A percentile compares a stretch with the other conserved stretches of the same genome.
Evolutionary conservation across 169 alveolate genomes (phyloP).

Genomic region (Eimeria sp.): DNA sequence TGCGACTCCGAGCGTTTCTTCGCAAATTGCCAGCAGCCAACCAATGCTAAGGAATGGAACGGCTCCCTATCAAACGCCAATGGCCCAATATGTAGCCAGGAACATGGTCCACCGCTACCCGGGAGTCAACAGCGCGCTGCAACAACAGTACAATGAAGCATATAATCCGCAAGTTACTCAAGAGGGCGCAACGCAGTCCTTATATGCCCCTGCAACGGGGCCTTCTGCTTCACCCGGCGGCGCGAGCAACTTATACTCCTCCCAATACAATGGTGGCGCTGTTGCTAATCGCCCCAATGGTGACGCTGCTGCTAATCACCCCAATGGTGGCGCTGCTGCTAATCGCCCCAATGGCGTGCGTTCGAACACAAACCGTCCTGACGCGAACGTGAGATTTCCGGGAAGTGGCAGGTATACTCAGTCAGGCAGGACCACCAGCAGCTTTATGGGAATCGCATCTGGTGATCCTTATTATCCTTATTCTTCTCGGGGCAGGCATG

Average conservation of each 20-base stretch:
- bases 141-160: background rate
- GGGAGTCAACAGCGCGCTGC: background rate
- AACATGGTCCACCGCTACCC: background rate
- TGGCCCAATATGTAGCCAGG: background rate
- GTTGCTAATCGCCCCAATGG: background rate
- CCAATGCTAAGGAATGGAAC: background rate
- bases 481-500: background rate
- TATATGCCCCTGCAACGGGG: background rate
- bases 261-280: background rate
- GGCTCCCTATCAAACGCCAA: background rate
- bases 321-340: background rate
- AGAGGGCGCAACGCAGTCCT: background rate
- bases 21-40: background rate
- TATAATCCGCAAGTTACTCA: background rate
- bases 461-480: constrained; percentile 6
- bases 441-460: constrained; percentile 42
- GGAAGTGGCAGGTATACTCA: constrained; percentile 4
- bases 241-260: background rate
- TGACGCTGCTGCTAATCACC: background rate
- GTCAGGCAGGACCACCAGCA: constrained; percentile 50
- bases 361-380: background rate
- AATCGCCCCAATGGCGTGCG: background rate
- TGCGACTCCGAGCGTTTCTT: background rate
- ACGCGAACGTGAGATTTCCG: background rate
- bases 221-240: background rate